These are phyloP conservation scores for Fraxinus greggii DNA, from an alignment of 305 asterid genomes.

Conservation along the genomic window DNA sequence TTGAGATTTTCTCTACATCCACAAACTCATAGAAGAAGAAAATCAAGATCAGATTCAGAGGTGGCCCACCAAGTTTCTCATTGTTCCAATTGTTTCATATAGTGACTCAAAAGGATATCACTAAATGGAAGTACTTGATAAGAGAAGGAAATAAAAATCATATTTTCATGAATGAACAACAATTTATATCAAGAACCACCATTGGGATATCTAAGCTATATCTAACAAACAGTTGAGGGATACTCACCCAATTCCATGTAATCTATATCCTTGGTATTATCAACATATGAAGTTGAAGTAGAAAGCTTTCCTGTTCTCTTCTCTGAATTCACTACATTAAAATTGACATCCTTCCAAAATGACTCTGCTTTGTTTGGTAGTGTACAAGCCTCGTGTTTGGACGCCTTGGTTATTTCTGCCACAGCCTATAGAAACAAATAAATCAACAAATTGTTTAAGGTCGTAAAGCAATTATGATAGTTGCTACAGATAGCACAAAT, in stretches of 20 bases:
- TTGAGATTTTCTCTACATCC: not conserved
- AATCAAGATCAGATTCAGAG: conserved; percentile 13
- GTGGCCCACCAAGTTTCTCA: conserved; percentile 16
- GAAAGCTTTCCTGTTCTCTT: conserved; percentile 32
- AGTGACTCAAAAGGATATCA: conserved; percentile 1
- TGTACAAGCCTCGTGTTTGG: conserved; percentile 67
- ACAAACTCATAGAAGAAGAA: not conserved
- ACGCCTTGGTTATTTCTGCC: conserved; percentile 78
- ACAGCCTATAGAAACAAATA: conserved; percentile 57
- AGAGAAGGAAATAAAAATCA: not conserved
- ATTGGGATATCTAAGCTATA: not conserved
- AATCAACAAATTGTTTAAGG: conserved; percentile 16
- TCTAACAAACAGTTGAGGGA: conserved; percentile 13
- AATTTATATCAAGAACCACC: not conserved
- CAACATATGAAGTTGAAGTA: conserved; percentile 25
- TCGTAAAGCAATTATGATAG: not conserved
- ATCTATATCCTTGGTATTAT: conserved; percentile 28
- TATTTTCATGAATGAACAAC: conserved; percentile 1
- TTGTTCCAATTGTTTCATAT: not conserved
- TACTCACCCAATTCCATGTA: conserved; percentile 39
- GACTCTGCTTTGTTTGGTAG: conserved; percentile 63
- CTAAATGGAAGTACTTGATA: not conserved
- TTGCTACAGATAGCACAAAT: conserved; percentile 3
- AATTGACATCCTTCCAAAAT: conserved; percentile 45
- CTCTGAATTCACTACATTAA: conserved; percentile 39